Evolutionary conservation across 176 grass and related monocot species (phyloP).

Genomic region (Dendrocalamus sinicus): DNA sequence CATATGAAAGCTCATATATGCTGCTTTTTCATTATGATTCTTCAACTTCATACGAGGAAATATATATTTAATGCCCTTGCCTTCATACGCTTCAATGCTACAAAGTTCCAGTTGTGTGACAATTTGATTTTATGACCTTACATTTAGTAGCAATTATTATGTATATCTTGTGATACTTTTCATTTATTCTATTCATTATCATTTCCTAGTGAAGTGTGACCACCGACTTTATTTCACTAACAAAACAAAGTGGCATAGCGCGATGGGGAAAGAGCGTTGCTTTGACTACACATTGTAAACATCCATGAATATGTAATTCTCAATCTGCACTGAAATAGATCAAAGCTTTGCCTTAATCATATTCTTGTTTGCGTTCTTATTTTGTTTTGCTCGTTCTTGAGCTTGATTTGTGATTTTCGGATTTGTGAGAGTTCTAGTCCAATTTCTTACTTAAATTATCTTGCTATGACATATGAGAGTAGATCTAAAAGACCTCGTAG

Average conservation of each 20-base stretch:
- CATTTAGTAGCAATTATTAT: neutral
- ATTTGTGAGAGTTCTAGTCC: no score
- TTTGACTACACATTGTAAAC: no score
- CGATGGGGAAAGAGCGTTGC: no score
- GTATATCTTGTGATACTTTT: neutral
- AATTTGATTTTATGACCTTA: neutral
- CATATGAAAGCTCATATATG: neutral
- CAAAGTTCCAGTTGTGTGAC: neutral
- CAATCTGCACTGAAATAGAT: no score
- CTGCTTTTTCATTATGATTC: slow-evolving; percentile 1
- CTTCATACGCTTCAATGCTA: neutral
- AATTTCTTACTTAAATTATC: no score
- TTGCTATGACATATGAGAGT: no score
- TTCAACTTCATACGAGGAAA: slow-evolving; percentile 10
- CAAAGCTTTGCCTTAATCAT: no score
- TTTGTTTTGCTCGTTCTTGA: no score
- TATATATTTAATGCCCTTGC: slow-evolving; percentile 5
- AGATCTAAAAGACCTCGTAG: no score
- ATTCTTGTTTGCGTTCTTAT: no score
- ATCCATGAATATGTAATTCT: no score
- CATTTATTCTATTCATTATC: neutral
- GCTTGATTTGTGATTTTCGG: no score
- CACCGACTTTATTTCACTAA: neutral
- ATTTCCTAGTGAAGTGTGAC: neutral
- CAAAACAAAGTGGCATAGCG: neutral